These are phyloP conservation scores for Monosporozyma siamensis DNA, from an alignment of 805 yeast species.

Conservation along the genomic window DNA sequence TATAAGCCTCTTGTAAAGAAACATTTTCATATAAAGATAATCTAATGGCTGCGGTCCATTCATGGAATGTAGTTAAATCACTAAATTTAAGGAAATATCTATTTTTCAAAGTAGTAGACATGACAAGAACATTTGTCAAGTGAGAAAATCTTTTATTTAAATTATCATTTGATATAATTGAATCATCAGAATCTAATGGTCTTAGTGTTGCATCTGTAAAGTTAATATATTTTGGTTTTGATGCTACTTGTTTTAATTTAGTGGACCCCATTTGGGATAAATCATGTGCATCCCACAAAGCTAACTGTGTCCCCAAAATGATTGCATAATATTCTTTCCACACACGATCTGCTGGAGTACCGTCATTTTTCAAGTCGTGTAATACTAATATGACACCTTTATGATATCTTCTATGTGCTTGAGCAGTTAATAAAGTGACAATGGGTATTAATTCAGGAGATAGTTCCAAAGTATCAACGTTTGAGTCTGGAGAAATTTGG, in stretches of 20 bases:
- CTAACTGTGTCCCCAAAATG: conserved; percentile 79
- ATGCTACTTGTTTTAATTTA: conserved; percentile 39
- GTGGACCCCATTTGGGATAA: conserved; percentile 37
- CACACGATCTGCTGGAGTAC: conserved; percentile 69
- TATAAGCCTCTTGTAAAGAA: conserved; percentile 85
- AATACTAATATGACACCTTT: conserved; percentile 69
- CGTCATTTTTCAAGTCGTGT: conserved; percentile 72
- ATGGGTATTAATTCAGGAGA: conserved; percentile 49
- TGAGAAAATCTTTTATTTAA: conserved; percentile 26
- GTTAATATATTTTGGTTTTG: conserved; percentile 80
- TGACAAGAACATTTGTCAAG: conserved; percentile 69
- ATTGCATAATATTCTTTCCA: conserved; percentile 94
- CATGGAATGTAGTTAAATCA: conserved; percentile 50
- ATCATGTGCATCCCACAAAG: conserved; percentile 79
- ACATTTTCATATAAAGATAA: conserved; percentile 72
- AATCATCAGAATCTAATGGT: conserved; percentile 56
- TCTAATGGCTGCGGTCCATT: conserved; percentile 79
- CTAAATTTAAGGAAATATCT: conserved; percentile 74
- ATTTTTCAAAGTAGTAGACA: conserved; percentile 86
- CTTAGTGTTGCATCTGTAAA: conserved; percentile 83
- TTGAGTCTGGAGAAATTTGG: too few relatives aligned
- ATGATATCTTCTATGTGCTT: conserved; percentile 60
- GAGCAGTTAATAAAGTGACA: conserved; percentile 64
- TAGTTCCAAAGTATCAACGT: conserved; percentile 7
- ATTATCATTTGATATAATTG: conserved; percentile 41